Evolutionary conservation across 2,329 filamentous ascomycete species (phyloP), one percentile per base, ranked within the genome.

Genomic region (Coniochaeta prunicola): DNA sequence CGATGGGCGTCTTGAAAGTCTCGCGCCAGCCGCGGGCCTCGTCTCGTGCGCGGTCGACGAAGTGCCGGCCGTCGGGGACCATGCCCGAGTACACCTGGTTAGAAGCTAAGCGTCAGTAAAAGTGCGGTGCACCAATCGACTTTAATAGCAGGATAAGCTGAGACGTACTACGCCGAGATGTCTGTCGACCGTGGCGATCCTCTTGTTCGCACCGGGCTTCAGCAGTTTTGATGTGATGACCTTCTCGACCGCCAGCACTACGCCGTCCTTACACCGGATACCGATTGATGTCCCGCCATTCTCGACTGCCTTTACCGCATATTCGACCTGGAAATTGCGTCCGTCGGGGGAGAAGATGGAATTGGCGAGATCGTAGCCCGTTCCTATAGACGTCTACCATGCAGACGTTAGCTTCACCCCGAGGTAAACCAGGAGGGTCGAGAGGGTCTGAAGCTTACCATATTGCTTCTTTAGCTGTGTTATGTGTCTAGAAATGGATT

Each of bases 341-440:
- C 94, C 94, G 79, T 99, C 94, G 66, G 94, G 94, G 55, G 94
- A 97, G 83, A 97, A 99, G 81, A 97, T 96, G 71, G 94, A 97
- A 85, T 99, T 99, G 74, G 91, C 91, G 70, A 99, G 89, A 86
- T 99, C 94, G 80, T 99, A 99, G 72, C 94, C 94, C 70, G 94
- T 99, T 73, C 94, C 94, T 89, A 99, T 99, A 73, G 94, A 99
- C 71, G 94, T 99, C 94, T 99, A 55, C 30, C n/a, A 17, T 38
- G 40, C 40, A 64, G 17, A 59, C 31, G 31, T 42, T 8, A 33
- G 40, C 34, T 58, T 57, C n/a, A 19, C 24, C 3, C 15, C 7
- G n/a, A 36, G 24, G 26, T 30, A 57, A 59, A 40, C 38, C 15
- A 17, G 15, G 40, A 12, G 19, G 24, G 33, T 53, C 5, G 24